Percentiles rank a stretch among this genome's conserved stretches.
Evolutionary conservation across 1,284 basidiomycete genomes (phyloP).

Genomic region (Heterobasidion irregulare): DNA sequence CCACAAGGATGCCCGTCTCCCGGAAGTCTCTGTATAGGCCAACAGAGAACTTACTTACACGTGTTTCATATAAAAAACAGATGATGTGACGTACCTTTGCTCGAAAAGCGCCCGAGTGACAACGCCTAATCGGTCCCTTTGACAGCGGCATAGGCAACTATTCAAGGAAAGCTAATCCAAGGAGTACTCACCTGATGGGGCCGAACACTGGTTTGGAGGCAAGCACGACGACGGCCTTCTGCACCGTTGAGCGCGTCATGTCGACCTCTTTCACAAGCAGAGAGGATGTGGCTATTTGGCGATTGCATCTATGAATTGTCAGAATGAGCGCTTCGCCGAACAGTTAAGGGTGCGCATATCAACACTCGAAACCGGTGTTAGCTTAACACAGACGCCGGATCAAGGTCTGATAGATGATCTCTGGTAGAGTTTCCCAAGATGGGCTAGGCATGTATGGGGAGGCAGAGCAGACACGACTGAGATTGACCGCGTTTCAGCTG

Average conservation of each 20-base stretch:
- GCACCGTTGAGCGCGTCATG: constrained; percentile 92
- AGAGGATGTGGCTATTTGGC: constrained; percentile 81
- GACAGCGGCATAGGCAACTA: not conserved
- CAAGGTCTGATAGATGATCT: no score
- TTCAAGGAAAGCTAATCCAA: no score
- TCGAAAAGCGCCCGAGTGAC: constrained; percentile 88
- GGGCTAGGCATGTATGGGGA: no score
- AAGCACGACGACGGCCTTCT: constrained; percentile 95
- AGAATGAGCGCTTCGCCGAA: not conserved
- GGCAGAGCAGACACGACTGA: no score
- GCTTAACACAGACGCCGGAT: no score
- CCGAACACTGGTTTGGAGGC: constrained; percentile 88
- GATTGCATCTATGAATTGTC: constrained; percentile 67
- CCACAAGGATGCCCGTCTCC: constrained; percentile 75
- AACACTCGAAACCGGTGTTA: not conserved
- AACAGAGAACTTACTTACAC: not conserved
- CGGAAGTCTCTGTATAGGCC: constrained; percentile 61
- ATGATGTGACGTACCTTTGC: constrained; percentile 41
- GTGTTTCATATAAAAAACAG: not conserved
- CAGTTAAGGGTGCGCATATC: not conserved
- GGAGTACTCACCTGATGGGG: constrained; percentile 55
- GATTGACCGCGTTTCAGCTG: no score
- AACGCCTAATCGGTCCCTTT: constrained; percentile 88
- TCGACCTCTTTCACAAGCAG: constrained; percentile 80
- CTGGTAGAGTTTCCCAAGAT: no score